Percentiles rank a stretch among this genome's conserved stretches.
These are phyloP conservation scores for Aspergillus sp. DNA, from an alignment of 2,329 filamentous ascomycete species.

Conservation along the genomic window DNA sequence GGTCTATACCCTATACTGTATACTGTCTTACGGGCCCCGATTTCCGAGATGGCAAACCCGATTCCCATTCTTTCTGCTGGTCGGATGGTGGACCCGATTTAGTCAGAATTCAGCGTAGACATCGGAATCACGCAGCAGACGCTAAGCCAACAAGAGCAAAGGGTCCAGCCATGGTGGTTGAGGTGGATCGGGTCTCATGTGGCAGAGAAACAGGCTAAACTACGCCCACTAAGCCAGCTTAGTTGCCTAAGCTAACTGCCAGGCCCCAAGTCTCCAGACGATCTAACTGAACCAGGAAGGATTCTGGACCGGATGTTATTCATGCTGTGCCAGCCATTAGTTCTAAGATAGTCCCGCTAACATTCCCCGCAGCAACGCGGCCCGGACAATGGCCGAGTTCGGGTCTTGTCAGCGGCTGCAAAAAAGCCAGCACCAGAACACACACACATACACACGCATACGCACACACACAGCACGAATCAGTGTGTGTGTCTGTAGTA, in stretches of 20 bases:
- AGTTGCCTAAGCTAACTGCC: slow-evolving; percentile 12
- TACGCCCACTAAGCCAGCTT: slow-evolving; percentile 10
- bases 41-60: slow-evolving; percentile 21
- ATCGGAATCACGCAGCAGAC: background rate
- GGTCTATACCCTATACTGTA: background rate
- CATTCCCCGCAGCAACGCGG: slow-evolving; percentile 22
- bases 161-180: slow-evolving; percentile 11
- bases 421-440: background rate
- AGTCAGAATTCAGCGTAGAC: background rate
- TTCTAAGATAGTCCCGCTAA: background rate
- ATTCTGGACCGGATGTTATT: slow-evolving; percentile 23
- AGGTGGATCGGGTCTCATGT: slow-evolving; percentile 22
- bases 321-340: background rate
- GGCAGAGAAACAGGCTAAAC: slow-evolving; percentile 19
- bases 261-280: slow-evolving; percentile 2
- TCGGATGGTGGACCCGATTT: slow-evolving; percentile 15
- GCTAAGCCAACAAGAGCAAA: slow-evolving; percentile 12
- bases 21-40: slow-evolving; percentile 2
- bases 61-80: slow-evolving; percentile 9
- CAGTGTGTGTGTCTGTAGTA: background rate
- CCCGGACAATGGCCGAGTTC: slow-evolving; percentile 19
- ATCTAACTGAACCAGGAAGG: slow-evolving; percentile 26
- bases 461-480: background rate
- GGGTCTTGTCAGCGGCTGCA: slow-evolving; percentile 15
- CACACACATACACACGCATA: no score